Base-by-base conservation (phyloP, 352 stramenopile genomes). In the Phytophthora uliginosa region DNA sequence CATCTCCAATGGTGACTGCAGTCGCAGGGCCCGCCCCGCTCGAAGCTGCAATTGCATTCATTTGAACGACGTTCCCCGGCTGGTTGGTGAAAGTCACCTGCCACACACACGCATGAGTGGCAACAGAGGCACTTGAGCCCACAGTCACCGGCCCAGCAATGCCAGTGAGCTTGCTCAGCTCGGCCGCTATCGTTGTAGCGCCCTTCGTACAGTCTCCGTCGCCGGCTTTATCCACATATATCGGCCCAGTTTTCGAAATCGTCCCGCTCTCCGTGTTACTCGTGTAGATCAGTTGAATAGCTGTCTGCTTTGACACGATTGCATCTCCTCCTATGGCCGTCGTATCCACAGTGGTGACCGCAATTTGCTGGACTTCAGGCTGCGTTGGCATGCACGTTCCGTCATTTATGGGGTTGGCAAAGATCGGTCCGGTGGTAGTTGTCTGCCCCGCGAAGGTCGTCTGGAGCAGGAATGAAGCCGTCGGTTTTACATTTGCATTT, bases 361-460 rank as follows among this genome's bases (percentile, higher is more conserved):
- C 80, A 68, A 98, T 98, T 47, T 93, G 74, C 83, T 99, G 96
- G 17, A 98, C 87, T 73, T 98, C 94, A 9, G 81, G 68, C 7
- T 83, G 73, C 15, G 72, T 88, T 8, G 86, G 76, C 63, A 87
- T 77, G 61, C 94, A 98, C 24, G 61, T 84, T 33, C 82, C 82
- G 57, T 90, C 65, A 22, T 74, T 71, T 78, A 92, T 84, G 12
- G 90, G 72, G 33, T 96, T 89, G 4, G 93, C 90, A 0, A 81
- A 81, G 70, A 99, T 99, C 12, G 84, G 77, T 45, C 84, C 84
- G 2, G 95, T 99, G 3, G 82, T 88, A 4, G 70, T 74, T 3
- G 54, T 80, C 31, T 89, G 78, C 0, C 77, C 75, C 7, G 81
- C 79, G 33, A 92, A 87, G 1, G 65, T 72, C 24, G 83, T 73